A percentile compares a stretch with the other conserved stretches of the same genome.
phyloP scores from a whole-genome alignment of 495 filamentous ascomycete genomes.

The Aspergillus bertholletiae region DNA sequence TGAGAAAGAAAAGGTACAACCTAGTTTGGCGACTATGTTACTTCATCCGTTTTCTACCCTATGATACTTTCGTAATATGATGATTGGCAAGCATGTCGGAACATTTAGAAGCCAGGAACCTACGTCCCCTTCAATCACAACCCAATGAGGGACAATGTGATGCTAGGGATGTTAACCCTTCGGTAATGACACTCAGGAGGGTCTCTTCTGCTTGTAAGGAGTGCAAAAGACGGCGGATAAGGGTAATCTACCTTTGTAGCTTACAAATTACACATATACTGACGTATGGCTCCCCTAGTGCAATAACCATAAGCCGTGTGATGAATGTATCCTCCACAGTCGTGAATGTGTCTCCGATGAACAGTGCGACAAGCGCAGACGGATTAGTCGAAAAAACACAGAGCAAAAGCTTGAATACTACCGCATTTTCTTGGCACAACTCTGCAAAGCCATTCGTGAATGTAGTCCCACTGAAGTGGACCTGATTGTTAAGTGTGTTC shows the following conservation, averaged over 20 bases:
- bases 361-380: neutral
- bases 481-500: neutral
- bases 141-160: neutral
- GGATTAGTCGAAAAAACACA: neutral
- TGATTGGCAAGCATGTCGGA: no score
- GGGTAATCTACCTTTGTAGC: neutral
- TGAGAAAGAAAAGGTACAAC: no score
- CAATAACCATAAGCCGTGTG: neutral
- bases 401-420: neutral
- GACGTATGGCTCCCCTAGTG: neutral
- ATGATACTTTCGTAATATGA: no score
- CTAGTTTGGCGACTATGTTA: no score
- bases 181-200: neutral
- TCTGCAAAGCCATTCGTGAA: neutral
- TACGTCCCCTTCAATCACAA: neutral
- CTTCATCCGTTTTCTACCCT: no score
- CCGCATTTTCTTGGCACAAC: neutral
- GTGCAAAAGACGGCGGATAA: neutral
- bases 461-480: neutral
- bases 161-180: neutral
- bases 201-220: neutral
- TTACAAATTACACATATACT: neutral
- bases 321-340: neutral
- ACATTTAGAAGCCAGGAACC: no score
- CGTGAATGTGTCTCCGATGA: neutral